Evolutionary conservation across 1,284 basidiomycete species (phyloP).

Genomic region (Trichosporon inkin): DNA sequence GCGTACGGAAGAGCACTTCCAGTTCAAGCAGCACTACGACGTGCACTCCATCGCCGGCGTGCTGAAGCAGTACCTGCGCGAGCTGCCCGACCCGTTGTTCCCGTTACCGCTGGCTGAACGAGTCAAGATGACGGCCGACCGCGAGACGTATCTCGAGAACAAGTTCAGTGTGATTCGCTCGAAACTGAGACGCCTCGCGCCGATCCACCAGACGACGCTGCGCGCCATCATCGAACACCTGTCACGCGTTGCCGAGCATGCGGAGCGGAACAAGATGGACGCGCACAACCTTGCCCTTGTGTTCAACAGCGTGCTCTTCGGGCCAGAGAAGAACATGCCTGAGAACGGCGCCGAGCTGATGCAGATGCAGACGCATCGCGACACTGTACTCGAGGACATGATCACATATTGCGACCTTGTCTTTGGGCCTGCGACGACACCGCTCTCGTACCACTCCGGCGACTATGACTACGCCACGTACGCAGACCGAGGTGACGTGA

Average conservation of each 20-base stretch:
- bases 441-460: slow-evolving; percentile 3
- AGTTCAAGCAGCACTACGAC: slow-evolving; percentile 74
- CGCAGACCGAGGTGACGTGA: background rate
- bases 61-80: slow-evolving; percentile 80
- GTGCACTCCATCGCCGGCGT: slow-evolving; percentile 84
- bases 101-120: slow-evolving; percentile 76
- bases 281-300: slow-evolving; percentile 81
- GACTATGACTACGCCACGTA: background rate
- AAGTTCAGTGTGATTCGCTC: slow-evolving; percentile 69
- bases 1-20: slow-evolving; percentile 77
- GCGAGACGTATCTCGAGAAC: slow-evolving; percentile 66
- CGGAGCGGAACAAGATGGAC: slow-evolving; percentile 79
- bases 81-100: slow-evolving; percentile 91
- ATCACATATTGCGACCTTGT: slow-evolving; percentile 60
- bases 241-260: slow-evolving; percentile 64
- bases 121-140: slow-evolving; percentile 71
- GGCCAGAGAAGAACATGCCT: slow-evolving; percentile 72
- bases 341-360: slow-evolving; percentile 68
- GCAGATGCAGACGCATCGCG: slow-evolving; percentile 65
- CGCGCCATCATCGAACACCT: slow-evolving; percentile 85
- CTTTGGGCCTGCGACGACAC: background rate
- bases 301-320: slow-evolving; percentile 76
- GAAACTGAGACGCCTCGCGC: slow-evolving; percentile 76
- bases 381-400: slow-evolving; percentile 80
- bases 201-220: slow-evolving; percentile 84